Base-by-base conservation (phyloP, 208 protist species). In the Phytomonas francai region DNA sequence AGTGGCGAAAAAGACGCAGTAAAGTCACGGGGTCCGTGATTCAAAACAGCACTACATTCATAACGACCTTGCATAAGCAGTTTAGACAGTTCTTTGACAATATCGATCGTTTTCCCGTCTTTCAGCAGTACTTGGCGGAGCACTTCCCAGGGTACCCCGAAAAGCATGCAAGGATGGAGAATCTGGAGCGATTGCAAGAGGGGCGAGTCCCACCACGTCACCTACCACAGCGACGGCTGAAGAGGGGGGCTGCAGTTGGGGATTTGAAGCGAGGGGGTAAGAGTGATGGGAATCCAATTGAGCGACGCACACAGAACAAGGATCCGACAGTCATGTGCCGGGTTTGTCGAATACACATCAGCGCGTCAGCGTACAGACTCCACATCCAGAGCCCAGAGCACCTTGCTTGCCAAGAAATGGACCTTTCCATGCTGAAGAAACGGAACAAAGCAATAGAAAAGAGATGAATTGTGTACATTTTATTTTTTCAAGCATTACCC, bases 91-190 rank as follows among this genome's bases (percentile, higher is more conserved):
- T 89, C 3, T 85, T 77, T 63, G 77, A 74, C 29, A 59, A 72
- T 31, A 62, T 56, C 12, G 16, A 74, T 0, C 63, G 45, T 34
- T 63, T 68, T 64, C 71, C 71, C 0, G 63, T 54, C n/a, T 89
- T 92, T 63, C 74, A 80, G 31, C 32, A 64, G 7, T 92, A 88
- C 51, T 31, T 92, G 1, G 65, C 84, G 25, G 12, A 59, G 49
- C 80, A 89, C 72, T 92, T 88, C 59, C 83, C 86, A 29, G 83
- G 81, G 12, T 92, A 92, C 76, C 86, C 86, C 3, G 28, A 68
- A 12, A 92, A 92, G 73, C 86, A 92, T 76, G 64, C 68, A n/a
- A 76, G 86, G 28, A 92, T 92, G 86, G 83, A 92, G 66, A 81
- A 75, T 30, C 63, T 83, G 51, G 63, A 77, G 54, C 81, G 85